Percentiles rank a stretch among this genome's conserved stretches.
Evolutionary conservation across 2,329 filamentous ascomycete species (phyloP).

Genomic region (Exophiala phaeomuriformis): DNA sequence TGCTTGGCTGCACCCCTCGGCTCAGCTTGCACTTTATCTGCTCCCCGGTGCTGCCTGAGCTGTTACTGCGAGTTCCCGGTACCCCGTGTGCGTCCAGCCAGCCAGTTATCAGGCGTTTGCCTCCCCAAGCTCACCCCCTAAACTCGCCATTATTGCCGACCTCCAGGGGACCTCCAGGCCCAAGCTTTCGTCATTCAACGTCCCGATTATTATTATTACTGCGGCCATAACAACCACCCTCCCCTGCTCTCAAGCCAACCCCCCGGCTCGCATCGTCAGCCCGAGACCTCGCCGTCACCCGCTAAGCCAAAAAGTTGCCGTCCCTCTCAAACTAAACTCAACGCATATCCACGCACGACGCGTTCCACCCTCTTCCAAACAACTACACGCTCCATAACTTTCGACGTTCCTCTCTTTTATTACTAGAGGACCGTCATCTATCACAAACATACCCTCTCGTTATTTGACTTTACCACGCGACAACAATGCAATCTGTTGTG

Average conservation of each 20-base stretch:
- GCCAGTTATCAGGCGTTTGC: background rate
- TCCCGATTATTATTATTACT: background rate
- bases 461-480: slow-evolving; percentile 14
- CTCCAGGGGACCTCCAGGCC: background rate
- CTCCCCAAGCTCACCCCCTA: background rate
- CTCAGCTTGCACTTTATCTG: background rate
- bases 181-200: background rate
- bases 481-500: slow-evolving; percentile 18
- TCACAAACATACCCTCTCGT: background rate
- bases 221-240: background rate
- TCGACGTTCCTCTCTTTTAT: background rate
- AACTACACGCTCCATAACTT: slow-evolving; percentile 3
- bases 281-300: slow-evolving; percentile 14
- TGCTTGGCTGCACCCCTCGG: background rate
- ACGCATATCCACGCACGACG: slow-evolving; percentile 7
- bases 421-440: background rate
- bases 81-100: background rate
- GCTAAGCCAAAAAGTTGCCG: slow-evolving; percentile 12
- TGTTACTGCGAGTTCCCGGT: background rate
- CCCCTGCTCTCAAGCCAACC: background rate
- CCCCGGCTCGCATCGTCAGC: slow-evolving; percentile 17
- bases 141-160: background rate
- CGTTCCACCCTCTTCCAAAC: slow-evolving; percentile 18
- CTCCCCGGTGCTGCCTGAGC: background rate
- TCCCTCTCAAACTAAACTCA: background rate